Evolutionary conservation across 805 yeast genomes (phyloP).

Genomic region (Saturnispora diversa): DNA sequence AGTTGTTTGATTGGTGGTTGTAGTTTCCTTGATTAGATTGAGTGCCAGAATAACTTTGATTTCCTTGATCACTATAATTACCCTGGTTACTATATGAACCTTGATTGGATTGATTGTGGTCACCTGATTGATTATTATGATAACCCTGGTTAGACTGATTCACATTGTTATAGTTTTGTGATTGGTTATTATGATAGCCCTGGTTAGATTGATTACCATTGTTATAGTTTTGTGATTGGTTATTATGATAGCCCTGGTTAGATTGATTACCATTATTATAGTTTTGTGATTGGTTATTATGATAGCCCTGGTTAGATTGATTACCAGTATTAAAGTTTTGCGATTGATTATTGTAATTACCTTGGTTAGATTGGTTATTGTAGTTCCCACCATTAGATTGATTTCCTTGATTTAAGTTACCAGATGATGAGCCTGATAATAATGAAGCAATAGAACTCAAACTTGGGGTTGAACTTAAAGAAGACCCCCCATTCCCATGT

Average conservation of each 20-base stretch:
- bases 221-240: no score
- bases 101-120: no score
- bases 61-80: slow-evolving; percentile 2
- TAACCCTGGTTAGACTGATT: neutral
- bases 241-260: slow-evolving; percentile 2
- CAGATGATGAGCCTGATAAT: slow-evolving; percentile 11
- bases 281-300: neutral
- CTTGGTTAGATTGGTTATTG: neutral
- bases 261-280: neutral
- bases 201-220: slow-evolving; percentile 5
- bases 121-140: neutral
- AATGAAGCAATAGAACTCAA: slow-evolving; percentile 20
- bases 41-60: no score
- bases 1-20: no score
- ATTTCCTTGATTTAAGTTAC: neutral
- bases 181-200: no score
- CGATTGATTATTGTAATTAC: neutral
- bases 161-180: neutral
- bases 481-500: slow-evolving; percentile 5
- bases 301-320: neutral
- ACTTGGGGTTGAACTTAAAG: no score
- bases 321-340: slow-evolving; percentile 1
- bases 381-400: no score
- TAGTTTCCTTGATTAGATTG: no score
- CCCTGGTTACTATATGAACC: no score